Conservation (phyloP, 2,329 filamentous ascomycete species). For the Alternaria infectoria region DNA sequence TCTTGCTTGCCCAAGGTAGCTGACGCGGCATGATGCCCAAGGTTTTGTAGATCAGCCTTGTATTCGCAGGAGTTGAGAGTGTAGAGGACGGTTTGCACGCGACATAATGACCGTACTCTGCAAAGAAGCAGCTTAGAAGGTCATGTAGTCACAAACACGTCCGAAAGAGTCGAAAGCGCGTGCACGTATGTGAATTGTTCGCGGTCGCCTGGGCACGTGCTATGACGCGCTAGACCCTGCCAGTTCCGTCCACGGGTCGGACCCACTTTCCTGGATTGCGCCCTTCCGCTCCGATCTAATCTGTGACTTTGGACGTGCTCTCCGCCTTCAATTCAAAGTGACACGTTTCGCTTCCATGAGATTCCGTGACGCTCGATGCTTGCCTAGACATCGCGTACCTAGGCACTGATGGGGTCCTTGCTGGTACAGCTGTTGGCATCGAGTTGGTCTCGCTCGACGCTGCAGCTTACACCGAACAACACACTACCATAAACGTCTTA, state of each 20-base stretch:
- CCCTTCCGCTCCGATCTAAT: slow-evolving; percentile 35
- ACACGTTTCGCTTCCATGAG: slow-evolving; percentile 40
- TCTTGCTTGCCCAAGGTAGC: slow-evolving; percentile 58
- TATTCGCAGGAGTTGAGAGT: neutral
- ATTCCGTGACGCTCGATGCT: slow-evolving; percentile 41
- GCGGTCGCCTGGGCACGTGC: slow-evolving; percentile 29
- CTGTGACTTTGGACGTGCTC: slow-evolving; percentile 18
- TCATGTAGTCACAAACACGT: slow-evolving; percentile 1
- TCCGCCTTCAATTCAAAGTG: slow-evolving; percentile 23
- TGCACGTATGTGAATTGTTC: slow-evolving; percentile 24
- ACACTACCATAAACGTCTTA: slow-evolving; percentile 15
- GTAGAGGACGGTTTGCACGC: neutral
- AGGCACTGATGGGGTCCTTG: slow-evolving; percentile 31
- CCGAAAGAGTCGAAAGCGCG: slow-evolving; percentile 12
- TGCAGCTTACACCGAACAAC: slow-evolving; percentile 21
- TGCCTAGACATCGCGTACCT: slow-evolving; percentile 16
- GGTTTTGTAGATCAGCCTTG: neutral
- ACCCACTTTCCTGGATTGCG: slow-evolving; percentile 26
- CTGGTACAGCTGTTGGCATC: slow-evolving; percentile 25
- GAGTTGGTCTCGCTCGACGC: slow-evolving; percentile 28
- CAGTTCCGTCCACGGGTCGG: slow-evolving; percentile 14
- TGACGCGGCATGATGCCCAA: slow-evolving; percentile 57
- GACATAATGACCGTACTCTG: neutral
- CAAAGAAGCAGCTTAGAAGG: neutral
- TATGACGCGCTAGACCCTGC: slow-evolving; percentile 7